A percentile compares a stretch with the other conserved stretches of the same genome.
These are phyloP conservation scores for Penicillium lagena DNA, from an alignment of 495 filamentous ascomycete species.

Conservation along the genomic window DNA sequence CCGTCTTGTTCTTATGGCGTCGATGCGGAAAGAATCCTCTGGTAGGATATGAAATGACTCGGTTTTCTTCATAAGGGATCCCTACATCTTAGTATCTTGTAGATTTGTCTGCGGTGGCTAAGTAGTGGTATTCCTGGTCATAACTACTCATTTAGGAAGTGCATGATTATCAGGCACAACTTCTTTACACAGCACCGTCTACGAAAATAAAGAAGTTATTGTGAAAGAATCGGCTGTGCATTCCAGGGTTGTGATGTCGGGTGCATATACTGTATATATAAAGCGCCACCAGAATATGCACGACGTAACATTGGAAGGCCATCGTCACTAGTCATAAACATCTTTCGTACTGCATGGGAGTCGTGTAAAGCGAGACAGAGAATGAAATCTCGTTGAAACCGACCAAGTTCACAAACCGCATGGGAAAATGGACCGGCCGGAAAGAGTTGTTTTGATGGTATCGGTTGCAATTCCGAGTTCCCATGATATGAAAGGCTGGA, in stretches of 20 bases:
- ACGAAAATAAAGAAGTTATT: too few relatives aligned
- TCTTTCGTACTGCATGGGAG: neutral
- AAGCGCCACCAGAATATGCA: neutral
- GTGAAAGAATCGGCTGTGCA: too few relatives aligned
- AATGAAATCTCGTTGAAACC: slow-evolving; percentile 7
- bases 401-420: slow-evolving; percentile 4
- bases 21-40: neutral
- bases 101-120: too few relatives aligned
- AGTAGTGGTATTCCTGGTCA: too few relatives aligned
- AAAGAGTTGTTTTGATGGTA: slow-evolving; percentile 4
- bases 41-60: neutral
- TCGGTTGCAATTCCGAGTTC: neutral
- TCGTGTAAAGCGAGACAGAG: neutral
- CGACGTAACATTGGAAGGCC: neutral
- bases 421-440: slow-evolving; percentile 4
- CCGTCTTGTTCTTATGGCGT: slow-evolving; percentile 10
- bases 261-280: too few relatives aligned
- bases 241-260: too few relatives aligned
- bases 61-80: too few relatives aligned
- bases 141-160: too few relatives aligned
- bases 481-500: too few relatives aligned
- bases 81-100: too few relatives aligned
- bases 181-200: too few relatives aligned
- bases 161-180: too few relatives aligned
- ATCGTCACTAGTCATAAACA: neutral